Conservation (phyloP, 495 filamentous ascomycete genomes). For the Penicillium subrubescens region DNA sequence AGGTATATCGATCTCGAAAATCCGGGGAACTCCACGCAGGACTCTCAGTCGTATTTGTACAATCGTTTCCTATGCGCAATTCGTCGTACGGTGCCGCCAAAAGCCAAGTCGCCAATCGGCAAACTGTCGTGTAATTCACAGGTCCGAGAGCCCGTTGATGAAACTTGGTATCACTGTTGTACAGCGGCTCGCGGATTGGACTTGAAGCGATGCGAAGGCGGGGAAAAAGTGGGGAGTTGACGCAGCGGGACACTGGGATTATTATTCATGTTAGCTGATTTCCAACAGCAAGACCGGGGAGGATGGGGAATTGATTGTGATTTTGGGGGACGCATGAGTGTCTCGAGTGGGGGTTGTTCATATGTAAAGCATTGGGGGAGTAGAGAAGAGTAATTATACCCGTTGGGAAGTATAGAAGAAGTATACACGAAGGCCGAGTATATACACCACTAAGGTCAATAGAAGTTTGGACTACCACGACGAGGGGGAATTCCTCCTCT, state of each 20-base stretch:
- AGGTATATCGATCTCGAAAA: neutral
- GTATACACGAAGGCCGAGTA: neutral
- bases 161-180: slow-evolving; percentile 11
- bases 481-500: neutral
- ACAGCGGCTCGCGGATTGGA: slow-evolving; percentile 10
- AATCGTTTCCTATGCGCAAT: neutral
- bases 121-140: neutral
- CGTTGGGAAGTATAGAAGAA: neutral
- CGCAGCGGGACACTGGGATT: slow-evolving; percentile 6
- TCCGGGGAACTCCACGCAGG: neutral
- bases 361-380: neutral
- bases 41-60: neutral
- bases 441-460: neutral
- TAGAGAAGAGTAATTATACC: no score
- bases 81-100: neutral
- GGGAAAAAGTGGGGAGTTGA: slow-evolving; percentile 24
- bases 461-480: neutral
- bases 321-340: neutral
- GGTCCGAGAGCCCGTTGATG: slow-evolving; percentile 9
- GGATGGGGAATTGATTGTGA: neutral
- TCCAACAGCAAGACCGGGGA: neutral
- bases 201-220: slow-evolving; percentile 7
- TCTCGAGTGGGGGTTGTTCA: neutral
- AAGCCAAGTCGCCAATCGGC: slow-evolving; percentile 7
- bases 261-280: slow-evolving; percentile 3